Percentiles rank a stretch among this genome's conserved stretches.
phyloP scores from a whole-genome alignment of 805 yeast species.

The Pichia ethanolica region DNA sequence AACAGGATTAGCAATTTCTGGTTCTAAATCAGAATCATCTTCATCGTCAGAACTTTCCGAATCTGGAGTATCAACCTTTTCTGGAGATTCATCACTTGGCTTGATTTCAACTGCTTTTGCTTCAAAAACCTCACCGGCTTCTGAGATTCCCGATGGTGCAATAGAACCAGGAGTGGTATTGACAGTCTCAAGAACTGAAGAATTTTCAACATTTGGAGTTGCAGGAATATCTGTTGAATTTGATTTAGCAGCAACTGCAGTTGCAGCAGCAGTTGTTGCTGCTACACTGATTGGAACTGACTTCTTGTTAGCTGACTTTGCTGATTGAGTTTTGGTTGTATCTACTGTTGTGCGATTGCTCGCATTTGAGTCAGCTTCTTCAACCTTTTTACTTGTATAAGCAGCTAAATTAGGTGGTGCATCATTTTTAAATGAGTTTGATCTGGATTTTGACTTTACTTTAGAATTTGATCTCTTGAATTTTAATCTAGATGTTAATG shows the following conservation, averaged over 20 bases:
- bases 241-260: conserved; percentile 6
- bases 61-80: conserved; percentile 1
- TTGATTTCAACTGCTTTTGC: conserved; percentile 7
- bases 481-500: conserved; percentile 8
- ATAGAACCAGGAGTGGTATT: neutral
- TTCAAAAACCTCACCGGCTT: conserved; percentile 6
- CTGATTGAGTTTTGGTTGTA: conserved; percentile 10
- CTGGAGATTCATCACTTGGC: conserved; percentile 1
- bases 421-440: conserved; percentile 17
- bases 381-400: neutral
- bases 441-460: conserved; percentile 15
- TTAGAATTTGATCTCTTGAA: conserved; percentile 1
- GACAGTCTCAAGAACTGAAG: neutral
- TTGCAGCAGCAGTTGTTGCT: conserved; percentile 7
- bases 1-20: conserved; percentile 20
- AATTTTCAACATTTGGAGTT: neutral
- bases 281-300: neutral
- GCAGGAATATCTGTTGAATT: neutral
- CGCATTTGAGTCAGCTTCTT: neutral
- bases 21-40: conserved; percentile 20
- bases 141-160: conserved; percentile 6
- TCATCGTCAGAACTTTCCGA: conserved; percentile 6
- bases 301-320: conserved; percentile 11
- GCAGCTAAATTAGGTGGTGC: conserved; percentile 14
- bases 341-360: conserved; percentile 3